phyloP scores from a whole-genome alignment of 208 protist genomes.

The Phytomonas sp. region DNA sequence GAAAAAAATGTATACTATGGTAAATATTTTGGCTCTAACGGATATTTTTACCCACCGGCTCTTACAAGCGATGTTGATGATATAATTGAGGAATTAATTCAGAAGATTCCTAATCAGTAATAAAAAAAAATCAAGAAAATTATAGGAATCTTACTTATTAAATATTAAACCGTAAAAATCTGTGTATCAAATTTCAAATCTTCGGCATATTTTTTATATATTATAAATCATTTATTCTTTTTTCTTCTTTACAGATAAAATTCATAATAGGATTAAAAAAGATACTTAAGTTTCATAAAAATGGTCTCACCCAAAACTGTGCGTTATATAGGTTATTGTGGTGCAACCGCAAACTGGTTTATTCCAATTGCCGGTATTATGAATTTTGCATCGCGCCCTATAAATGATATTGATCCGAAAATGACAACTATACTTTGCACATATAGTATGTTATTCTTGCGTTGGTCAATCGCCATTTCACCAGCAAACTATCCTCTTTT shows the following conservation, averaged over 20 bases:
- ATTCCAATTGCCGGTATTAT: conserved; percentile 83
- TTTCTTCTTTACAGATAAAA: neutral
- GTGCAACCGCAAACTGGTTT: conserved; percentile 84
- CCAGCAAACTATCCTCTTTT: conserved; percentile 85
- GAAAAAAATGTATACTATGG: conserved; percentile 47
- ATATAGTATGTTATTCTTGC: conserved; percentile 78
- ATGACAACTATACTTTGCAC: conserved; percentile 71
- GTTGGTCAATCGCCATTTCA: conserved; percentile 77
- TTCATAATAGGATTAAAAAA: conserved; percentile 1
- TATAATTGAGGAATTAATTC: conserved; percentile 11
- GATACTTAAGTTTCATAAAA: conserved; percentile 8
- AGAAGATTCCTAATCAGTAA: conserved; percentile 13
- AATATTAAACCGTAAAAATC: neutral
- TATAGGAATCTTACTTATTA: neutral
- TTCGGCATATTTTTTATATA: conserved; percentile 5
- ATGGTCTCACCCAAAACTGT: conserved; percentile 73
- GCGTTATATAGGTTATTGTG: conserved; percentile 67
- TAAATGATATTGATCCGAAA: conserved; percentile 72
- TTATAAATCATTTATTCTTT: conserved; percentile 6
- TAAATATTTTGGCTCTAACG: conserved; percentile 61
- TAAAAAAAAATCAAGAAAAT: neutral
- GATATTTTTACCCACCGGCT: conserved; percentile 64
- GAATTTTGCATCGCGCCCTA: conserved; percentile 69
- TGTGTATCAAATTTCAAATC: neutral
- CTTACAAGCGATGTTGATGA: conserved; percentile 42